Evolutionary conservation across 176 grass and related monocot genomes (phyloP), one percentile per base, ranked within the genome.

Genomic region (Oryza meridionalis): DNA sequence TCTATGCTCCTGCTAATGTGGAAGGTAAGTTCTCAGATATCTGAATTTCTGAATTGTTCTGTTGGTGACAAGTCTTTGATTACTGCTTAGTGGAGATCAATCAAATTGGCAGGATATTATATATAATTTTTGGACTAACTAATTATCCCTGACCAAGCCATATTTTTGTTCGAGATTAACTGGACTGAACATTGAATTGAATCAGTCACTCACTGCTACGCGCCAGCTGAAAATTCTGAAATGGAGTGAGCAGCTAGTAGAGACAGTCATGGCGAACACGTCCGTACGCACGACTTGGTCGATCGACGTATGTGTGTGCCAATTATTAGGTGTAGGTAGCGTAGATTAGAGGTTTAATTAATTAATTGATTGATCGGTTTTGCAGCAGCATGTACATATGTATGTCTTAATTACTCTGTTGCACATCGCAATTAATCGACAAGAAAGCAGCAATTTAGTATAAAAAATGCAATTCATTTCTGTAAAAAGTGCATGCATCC

Each of bases 281-380:
- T 22, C 43, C 38, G 69, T 47, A 43, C 43, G 27, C 7, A 73
- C 43, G 69, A 49, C 70, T 43, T 73, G 15, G 42, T 49, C 69
- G 37, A 24, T 21, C 67, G 40, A n/a, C 8, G 7, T 22, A 21
- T 61, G 2, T 62, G 6, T 9, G 19, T 24, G 58, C 21, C 58
- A 62, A 62, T 62, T 62, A 62, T n/a, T 62, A 24, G 58, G 10
- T 27, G 45, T 19, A 77, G 82, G 32, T 69, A 69, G 64, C 82
- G 73, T 77, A 69, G 82, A 58, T 63, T 10, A 6, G 64, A 58
- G 64, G 29, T 32, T 22, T 58, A 69, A 70, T 58, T 15, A 68
- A 67, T 40, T 35, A 15, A n/a, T 31, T 42, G 10, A 35, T 35
- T 35, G 33, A 43, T 62, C 58, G 58, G n/a, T 53, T 51, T 14